These are phyloP conservation scores for Rosa chinensis DNA, from an alignment of 306 rosid genomes.

Conservation along the genomic window DNA sequence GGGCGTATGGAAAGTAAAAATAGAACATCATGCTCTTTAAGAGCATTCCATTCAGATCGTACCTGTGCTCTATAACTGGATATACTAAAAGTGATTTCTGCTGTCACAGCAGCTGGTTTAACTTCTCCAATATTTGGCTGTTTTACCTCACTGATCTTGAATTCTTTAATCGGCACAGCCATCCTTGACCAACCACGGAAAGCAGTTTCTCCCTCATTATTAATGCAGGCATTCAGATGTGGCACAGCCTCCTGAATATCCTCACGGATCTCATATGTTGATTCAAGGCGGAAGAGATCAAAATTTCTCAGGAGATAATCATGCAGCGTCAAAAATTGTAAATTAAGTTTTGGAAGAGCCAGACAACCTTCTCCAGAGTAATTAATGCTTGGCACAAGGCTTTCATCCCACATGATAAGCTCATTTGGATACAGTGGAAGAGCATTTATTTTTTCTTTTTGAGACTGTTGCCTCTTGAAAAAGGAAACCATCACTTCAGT, in stretches of 20 bases:
- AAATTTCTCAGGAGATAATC: constrained; percentile 94
- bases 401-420: constrained; percentile 99
- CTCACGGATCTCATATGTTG: constrained; percentile 98
- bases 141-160: constrained; percentile 76
- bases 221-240: constrained; percentile 88
- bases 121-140: constrained; percentile 99
- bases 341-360: constrained; percentile 95
- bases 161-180: constrained; percentile 91
- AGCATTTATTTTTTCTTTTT: constrained; percentile 95
- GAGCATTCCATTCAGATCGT: constrained; percentile 96
- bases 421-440: constrained; percentile 98
- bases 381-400: constrained; percentile 96
- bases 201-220: constrained; percentile 83
- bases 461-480: constrained; percentile 95
- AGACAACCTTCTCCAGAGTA: constrained; percentile 98
- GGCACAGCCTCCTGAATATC: constrained; percentile 97
- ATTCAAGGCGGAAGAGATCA: constrained; percentile 94
- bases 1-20: constrained; percentile 87
- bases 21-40: constrained; percentile 93
- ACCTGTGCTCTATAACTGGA: constrained; percentile 87
- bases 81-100: constrained; percentile 77
- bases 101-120: constrained; percentile 91
- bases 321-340: constrained; percentile 95
- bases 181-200: constrained; percentile 99
- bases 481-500: constrained; percentile 92